Base-by-base conservation (phyloP, 257 asterid genomes). In the Coffea canephora region DNA sequence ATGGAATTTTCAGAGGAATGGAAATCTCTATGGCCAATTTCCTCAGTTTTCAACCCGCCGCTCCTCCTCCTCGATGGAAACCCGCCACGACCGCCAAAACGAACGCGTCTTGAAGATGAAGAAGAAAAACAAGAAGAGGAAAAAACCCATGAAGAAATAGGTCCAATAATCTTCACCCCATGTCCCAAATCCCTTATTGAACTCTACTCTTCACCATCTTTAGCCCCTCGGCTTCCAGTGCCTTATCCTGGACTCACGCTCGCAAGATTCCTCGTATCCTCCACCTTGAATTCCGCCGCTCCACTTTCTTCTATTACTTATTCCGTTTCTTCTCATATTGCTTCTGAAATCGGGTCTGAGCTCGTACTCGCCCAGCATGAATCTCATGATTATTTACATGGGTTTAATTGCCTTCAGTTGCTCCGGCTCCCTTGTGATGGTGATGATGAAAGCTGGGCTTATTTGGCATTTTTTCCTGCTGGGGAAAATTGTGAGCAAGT, bases 1-100 rank as follows among this genome's bases (percentile, higher is more conserved):
- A 91, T 90, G 95, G 90, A 88, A 13, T 90, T 87, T 77, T 82
- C 86, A 69, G 87, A 85, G 15, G 95, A 89, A 70, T 92, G 97
- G 97, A 92, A 92, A 54, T 85, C 90, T 23, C 83, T 77, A 0
- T 89, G 89, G 90, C 86, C 95, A 2, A 74, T 92, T 54, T 85
- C 86, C 68, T 89, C 91, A 62, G 82, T 87, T 14, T 88, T 76
- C 79, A 39, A 39, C 43, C 43, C 43, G 43, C 43, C 43, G 43
- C 43, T 39, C 43, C 43, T 39, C 43, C 3, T 86, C 90, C 0
- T 80, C 97, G 5, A 95, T 80, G 12, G 79, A 77, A 81, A 31
- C 49, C 57, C 16, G 2, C 67, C 82, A 13, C 76, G 66, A 31
- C 78, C 85, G 9, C 36, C 83, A 0, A 79, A 82, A 31, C 84